phyloP scores from a whole-genome alignment of 2,329 filamentous ascomycete species.

The Sarocladium strictum region DNA sequence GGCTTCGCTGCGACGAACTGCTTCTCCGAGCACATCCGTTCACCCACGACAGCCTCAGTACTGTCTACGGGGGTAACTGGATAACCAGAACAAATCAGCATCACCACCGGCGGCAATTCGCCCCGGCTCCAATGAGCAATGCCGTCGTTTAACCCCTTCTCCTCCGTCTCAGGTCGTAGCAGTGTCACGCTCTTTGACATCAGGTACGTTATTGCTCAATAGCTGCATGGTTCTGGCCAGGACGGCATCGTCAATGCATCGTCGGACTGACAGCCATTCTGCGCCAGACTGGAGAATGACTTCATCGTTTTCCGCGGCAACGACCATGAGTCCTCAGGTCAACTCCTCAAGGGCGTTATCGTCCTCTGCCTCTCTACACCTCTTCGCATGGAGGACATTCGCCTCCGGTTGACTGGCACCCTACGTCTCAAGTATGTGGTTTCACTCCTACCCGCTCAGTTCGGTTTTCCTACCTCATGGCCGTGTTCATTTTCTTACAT shows the following conservation, averaged over 20 bases:
- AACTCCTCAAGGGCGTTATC: slow-evolving; percentile 66
- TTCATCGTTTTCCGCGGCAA: slow-evolving; percentile 73
- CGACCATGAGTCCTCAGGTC: slow-evolving; percentile 69
- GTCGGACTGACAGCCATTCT: slow-evolving; percentile 13
- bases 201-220: slow-evolving; percentile 38
- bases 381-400: slow-evolving; percentile 66
- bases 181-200: slow-evolving; percentile 53
- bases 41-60: neutral
- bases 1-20: no score
- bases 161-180: slow-evolving; percentile 43
- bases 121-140: slow-evolving; percentile 27
- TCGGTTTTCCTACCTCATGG: neutral
- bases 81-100: neutral
- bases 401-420: slow-evolving; percentile 64
- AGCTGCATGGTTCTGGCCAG: no score
- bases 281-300: slow-evolving; percentile 63
- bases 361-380: slow-evolving; percentile 67
- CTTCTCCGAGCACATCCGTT: no score
- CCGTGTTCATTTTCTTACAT: neutral
- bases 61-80: neutral
- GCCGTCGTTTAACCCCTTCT: slow-evolving; percentile 53
- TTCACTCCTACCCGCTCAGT: slow-evolving; percentile 6
- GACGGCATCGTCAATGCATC: neutral
- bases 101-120: neutral
- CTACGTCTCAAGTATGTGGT: slow-evolving; percentile 58